Conservation (phyloP, 2,329 filamentous ascomycete genomes). For the Paradendryphiella salina region DNA sequence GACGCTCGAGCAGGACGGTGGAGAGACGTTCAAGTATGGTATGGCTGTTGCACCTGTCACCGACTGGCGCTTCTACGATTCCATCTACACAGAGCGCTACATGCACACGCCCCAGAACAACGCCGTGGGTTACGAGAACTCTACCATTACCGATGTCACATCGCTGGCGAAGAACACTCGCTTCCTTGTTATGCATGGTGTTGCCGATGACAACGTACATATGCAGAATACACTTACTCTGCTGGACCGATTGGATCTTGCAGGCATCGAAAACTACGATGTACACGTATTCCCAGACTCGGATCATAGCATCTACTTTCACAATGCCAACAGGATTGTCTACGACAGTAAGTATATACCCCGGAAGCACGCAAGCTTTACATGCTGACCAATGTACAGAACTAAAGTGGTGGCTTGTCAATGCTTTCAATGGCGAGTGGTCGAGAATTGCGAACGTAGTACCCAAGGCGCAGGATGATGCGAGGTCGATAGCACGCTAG, state of each 20-base stretch:
- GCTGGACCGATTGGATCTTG: conserved; percentile 82
- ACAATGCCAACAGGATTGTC: conserved; percentile 87
- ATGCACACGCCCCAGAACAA: conserved; percentile 95
- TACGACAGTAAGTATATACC: conserved; percentile 75
- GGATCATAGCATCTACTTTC: conserved; percentile 92
- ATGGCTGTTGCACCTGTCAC: conserved; percentile 99
- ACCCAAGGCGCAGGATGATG: conserved; percentile 48
- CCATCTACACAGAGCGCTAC: conserved; percentile 92
- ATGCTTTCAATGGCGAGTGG: conserved; percentile 98
- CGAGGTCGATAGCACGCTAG: conserved; percentile 20
- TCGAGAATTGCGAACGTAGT: conserved; percentile 60
- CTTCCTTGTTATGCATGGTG: conserved; percentile 93
- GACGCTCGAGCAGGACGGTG: conserved; percentile 87
- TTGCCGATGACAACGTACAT: conserved; percentile 97
- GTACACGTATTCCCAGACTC: conserved; percentile 96
- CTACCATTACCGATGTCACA: conserved; percentile 72
- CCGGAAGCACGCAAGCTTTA: neutral
- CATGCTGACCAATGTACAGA: conserved; percentile 53
- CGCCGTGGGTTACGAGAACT: conserved; percentile 71
- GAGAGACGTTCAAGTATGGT: conserved; percentile 89
- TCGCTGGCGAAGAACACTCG: conserved; percentile 76
- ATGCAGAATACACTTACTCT: conserved; percentile 90
- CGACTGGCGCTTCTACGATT: conserved; percentile 94
- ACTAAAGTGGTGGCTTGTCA: conserved; percentile 87
- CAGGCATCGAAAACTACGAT: conserved; percentile 87